Percentiles rank a stretch among this genome's conserved stretches.
phyloP scores from a whole-genome alignment of 1,284 basidiomycete genomes.

The Cryptococcus deneoformans region DNA sequence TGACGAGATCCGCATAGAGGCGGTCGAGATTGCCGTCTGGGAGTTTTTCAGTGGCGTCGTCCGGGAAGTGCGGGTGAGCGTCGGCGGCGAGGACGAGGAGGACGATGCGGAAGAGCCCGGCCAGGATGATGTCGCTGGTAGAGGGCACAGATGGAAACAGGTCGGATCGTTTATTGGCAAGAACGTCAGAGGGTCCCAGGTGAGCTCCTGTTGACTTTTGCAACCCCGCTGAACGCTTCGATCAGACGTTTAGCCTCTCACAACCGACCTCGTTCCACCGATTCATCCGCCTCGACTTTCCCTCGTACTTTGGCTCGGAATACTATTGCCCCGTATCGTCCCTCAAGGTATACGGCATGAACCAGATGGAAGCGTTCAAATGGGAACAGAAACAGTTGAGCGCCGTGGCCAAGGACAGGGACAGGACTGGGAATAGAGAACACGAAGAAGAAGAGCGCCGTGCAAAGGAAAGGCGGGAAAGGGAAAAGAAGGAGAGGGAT shows the following conservation, averaged over 20 bases:
- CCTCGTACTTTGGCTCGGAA: conserved; percentile 89
- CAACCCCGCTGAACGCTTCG: background rate
- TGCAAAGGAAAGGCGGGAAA: conserved; percentile 33
- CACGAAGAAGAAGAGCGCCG: conserved; percentile 19
- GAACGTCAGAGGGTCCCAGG: conserved; percentile 91
- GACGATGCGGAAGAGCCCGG: conserved; percentile 60
- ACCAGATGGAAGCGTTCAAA: conserved; percentile 94
- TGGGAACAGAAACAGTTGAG: conserved; percentile 61
- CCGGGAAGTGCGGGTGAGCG: conserved; percentile 83
- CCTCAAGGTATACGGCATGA: conserved; percentile 90
- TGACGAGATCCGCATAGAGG: conserved; percentile 95
- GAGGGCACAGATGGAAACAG: conserved; percentile 49
- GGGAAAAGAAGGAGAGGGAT: conserved; percentile 20
- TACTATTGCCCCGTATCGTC: conserved; percentile 95
- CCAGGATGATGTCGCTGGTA: conserved; percentile 9
- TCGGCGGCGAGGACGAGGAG: conserved; percentile 69
- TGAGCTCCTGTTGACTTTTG: conserved; percentile 44
- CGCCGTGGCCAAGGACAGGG: conserved; percentile 22
- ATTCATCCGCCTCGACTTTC: conserved; percentile 91
- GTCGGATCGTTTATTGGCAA: conserved; percentile 75
- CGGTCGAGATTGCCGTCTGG: conserved; percentile 92
- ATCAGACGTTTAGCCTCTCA: conserved; percentile 58
- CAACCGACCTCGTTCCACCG: conserved; percentile 79
- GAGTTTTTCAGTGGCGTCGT: conserved; percentile 99
- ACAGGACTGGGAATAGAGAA: conserved; percentile 9